Evolutionary conservation across 139 green algal species (phyloP).

Genomic region (Chlamydomonas sphaeroides): DNA sequence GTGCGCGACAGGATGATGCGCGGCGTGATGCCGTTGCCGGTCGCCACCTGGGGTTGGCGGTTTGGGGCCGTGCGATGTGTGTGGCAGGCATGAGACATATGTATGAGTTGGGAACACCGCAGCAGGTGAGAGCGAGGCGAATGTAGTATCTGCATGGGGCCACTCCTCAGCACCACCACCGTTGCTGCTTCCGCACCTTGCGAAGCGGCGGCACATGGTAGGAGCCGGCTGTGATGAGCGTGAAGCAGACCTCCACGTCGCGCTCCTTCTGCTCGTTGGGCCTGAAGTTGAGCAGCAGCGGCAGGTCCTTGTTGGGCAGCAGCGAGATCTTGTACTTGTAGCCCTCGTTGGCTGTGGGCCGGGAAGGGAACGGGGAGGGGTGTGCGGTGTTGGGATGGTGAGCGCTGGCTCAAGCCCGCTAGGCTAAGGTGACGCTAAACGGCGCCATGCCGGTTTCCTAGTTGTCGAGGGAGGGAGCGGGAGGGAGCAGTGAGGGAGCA

Average conservation of each 20-base stretch:
- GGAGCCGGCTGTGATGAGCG: constrained; percentile 19
- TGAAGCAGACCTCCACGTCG: constrained; percentile 47
- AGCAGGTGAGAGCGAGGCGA: too few relatives aligned
- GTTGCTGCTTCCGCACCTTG: not conserved
- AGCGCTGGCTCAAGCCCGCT: too few relatives aligned
- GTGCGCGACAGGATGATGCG: constrained; percentile 66
- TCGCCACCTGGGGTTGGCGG: constrained; percentile 38
- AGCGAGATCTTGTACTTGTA: constrained; percentile 56
- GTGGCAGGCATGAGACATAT: too few relatives aligned
- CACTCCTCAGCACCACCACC: too few relatives aligned
- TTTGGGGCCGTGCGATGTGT: too few relatives aligned
- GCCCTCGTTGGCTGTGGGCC: constrained; percentile 26
- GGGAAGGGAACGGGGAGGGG: not conserved
- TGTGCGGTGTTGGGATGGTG: too few relatives aligned
- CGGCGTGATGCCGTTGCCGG: constrained; percentile 56
- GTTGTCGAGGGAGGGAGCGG: too few relatives aligned
- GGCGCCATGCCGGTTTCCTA: too few relatives aligned
- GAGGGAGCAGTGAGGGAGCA: too few relatives aligned
- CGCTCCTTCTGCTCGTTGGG: constrained; percentile 22
- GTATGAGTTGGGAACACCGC: too few relatives aligned
- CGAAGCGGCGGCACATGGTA: not conserved
- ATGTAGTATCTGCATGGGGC: too few relatives aligned
- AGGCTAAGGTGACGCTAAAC: too few relatives aligned
- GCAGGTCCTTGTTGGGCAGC: constrained; percentile 41
- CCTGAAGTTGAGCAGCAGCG: constrained; percentile 53